Percentiles rank a stretch among this genome's conserved stretches.
These are phyloP conservation scores for Heimioporus sp. DNA, from an alignment of 768 basidiomycete genomes.

Conservation along the genomic window DNA sequence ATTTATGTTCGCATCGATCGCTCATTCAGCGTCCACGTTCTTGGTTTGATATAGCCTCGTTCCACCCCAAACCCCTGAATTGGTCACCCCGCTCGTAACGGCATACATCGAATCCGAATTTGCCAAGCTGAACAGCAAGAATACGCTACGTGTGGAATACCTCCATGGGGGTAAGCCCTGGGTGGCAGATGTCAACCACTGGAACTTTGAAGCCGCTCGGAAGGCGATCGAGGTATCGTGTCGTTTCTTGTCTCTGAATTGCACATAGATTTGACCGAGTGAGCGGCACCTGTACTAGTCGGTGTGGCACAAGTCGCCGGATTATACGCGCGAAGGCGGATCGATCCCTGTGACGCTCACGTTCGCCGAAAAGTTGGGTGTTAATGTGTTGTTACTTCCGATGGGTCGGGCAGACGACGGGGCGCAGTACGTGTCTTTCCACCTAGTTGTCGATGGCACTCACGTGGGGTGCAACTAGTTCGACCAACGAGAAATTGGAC, in stretches of 20 bases:
- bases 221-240: constrained; percentile 68
- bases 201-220: constrained; percentile 90
- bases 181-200: constrained; percentile 83
- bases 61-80: constrained; percentile 82
- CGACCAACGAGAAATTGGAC: constrained; percentile 95
- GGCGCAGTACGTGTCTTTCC: constrained; percentile 63
- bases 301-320: constrained; percentile 73
- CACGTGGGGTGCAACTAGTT: constrained; percentile 42
- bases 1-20: background rate
- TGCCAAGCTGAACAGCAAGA: constrained; percentile 82
- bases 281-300: constrained; percentile 11
- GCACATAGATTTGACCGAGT: background rate
- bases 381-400: constrained; percentile 86
- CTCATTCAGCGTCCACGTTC: background rate
- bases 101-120: constrained; percentile 77
- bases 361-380: constrained; percentile 83
- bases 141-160: constrained; percentile 67
- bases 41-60: constrained; percentile 50
- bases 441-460: background rate
- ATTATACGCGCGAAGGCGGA: constrained; percentile 89
- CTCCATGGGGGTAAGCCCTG: constrained; percentile 87
- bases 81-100: constrained; percentile 67
- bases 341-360: constrained; percentile 93
- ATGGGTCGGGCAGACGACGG: constrained; percentile 96
- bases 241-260: too few relatives aligned